phyloP scores from a whole-genome alignment of 1,139 yeast species.

The Yamadazyma jaroonii region DNA sequence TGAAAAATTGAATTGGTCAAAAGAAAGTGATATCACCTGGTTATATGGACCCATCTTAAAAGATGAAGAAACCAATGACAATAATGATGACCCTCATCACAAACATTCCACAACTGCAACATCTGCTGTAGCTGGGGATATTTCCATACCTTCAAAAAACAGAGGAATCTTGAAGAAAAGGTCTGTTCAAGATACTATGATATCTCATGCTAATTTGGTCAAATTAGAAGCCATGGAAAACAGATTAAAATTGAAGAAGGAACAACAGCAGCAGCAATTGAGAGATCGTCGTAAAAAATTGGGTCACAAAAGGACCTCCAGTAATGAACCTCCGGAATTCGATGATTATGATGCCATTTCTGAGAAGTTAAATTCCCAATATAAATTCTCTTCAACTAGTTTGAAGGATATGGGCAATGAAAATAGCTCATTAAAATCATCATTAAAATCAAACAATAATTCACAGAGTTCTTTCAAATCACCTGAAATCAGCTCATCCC shows the following conservation, averaged over 20 bases:
- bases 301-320: conserved; percentile 13
- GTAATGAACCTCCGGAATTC: conserved; percentile 38
- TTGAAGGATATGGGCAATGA: conserved; percentile 9
- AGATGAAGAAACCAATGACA: conserved; percentile 27
- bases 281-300: conserved; percentile 16
- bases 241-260: conserved; percentile 26
- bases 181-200: conserved; percentile 72
- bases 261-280: conserved; percentile 19
- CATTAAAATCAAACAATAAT: background rate
- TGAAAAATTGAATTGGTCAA: conserved; percentile 73
- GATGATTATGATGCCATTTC: conserved; percentile 58
- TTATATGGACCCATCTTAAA: conserved; percentile 74
- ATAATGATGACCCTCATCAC: conserved; percentile 21
- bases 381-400: conserved; percentile 24
- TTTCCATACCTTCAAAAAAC: conserved; percentile 26
- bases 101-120: conserved; percentile 31
- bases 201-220: conserved; percentile 53
- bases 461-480: background rate
- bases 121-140: conserved; percentile 48
- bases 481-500: background rate
- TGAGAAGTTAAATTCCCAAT: conserved; percentile 59
- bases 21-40: conserved; percentile 79
- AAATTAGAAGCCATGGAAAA: conserved; percentile 46
- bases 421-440: background rate
- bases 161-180: conserved; percentile 76